A percentile compares a stretch with the other conserved stretches of the same genome.
Evolutionary conservation across 768 basidiomycete genomes (phyloP).

Genomic region (Tulasnella sp.): DNA sequence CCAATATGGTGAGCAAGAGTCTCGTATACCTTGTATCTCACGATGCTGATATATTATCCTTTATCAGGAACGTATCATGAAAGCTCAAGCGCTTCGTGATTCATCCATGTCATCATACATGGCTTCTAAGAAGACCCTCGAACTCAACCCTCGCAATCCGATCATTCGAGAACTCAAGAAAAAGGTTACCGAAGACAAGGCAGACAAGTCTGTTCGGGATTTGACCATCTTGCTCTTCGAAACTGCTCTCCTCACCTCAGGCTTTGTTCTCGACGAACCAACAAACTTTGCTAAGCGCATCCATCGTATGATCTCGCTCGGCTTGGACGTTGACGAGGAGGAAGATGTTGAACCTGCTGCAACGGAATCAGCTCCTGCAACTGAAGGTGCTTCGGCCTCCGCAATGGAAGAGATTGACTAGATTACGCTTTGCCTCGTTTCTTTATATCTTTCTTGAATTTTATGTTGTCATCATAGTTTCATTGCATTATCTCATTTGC

Average conservation of each 20-base stretch:
- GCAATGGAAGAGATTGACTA: constrained; percentile 86
- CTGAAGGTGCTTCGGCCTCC: constrained; percentile 38
- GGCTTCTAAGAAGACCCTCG: constrained; percentile 96
- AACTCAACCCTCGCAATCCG: constrained; percentile 82
- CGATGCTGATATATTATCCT: neutral
- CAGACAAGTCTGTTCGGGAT: constrained; percentile 96
- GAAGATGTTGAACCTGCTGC: constrained; percentile 35
- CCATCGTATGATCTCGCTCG: constrained; percentile 90
- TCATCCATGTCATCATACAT: constrained; percentile 98
- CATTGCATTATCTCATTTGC: no score
- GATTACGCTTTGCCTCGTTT: neutral
- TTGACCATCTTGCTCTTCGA: constrained; percentile 92
- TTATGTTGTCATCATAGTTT: no score
- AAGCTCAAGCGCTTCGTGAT: constrained; percentile 92
- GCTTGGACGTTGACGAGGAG: constrained; percentile 79
- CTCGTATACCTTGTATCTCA: neutral
- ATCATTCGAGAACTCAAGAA: constrained; percentile 94
- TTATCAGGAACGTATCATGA: constrained; percentile 87
- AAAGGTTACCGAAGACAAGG: constrained; percentile 94
- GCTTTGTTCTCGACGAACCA: constrained; percentile 92
- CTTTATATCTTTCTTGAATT: neutral
- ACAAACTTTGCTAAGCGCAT: constrained; percentile 92
- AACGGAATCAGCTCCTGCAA: constrained; percentile 30
- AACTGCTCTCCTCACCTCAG: constrained; percentile 89
- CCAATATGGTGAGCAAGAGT: constrained; percentile 68